A percentile compares a stretch with the other conserved stretches of the same genome.
phyloP scores from a whole-genome alignment of 176 grass and related monocot genomes.

The Saccharum spontaneum region DNA sequence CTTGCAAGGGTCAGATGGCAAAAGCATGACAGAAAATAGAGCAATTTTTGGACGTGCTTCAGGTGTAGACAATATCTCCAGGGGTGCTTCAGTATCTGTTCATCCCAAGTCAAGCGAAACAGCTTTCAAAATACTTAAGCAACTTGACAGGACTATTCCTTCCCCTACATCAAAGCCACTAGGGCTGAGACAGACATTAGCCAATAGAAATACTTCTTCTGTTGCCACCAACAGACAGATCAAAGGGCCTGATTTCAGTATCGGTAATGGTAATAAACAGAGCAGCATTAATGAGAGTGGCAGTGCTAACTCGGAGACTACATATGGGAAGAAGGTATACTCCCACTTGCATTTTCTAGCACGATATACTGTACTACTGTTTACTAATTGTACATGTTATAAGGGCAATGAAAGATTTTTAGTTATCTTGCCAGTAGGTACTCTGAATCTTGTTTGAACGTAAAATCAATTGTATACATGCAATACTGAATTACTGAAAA shows the following conservation, averaged over 20 bases:
- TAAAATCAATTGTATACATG: not conserved
- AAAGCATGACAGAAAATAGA: conserved; percentile 37
- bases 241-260: conserved; percentile 30
- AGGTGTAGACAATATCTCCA: conserved; percentile 33
- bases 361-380: not conserved
- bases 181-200: conserved; percentile 32
- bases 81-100: conserved; percentile 39
- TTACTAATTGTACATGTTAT: not conserved
- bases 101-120: conserved; percentile 66
- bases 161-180: conserved; percentile 49
- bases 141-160: conserved; percentile 65
- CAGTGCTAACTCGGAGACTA: conserved; percentile 27
- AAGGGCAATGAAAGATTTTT: not conserved
- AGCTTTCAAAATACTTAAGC: conserved; percentile 69
- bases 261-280: conserved; percentile 17
- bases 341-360: conserved; percentile 1
- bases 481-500: conserved; percentile 9
- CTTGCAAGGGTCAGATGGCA: conserved; percentile 9
- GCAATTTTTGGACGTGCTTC: conserved; percentile 17
- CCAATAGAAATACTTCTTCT: conserved; percentile 39
- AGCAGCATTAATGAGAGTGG: not conserved
- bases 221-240: conserved; percentile 21
- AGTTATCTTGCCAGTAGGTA: conserved; percentile 3
- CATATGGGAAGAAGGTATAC: conserved; percentile 56
- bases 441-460: conserved; percentile 13